phyloP scores from a whole-genome alignment of 78 protist genomes.

The Corallochytrium limacisporum region DNA sequence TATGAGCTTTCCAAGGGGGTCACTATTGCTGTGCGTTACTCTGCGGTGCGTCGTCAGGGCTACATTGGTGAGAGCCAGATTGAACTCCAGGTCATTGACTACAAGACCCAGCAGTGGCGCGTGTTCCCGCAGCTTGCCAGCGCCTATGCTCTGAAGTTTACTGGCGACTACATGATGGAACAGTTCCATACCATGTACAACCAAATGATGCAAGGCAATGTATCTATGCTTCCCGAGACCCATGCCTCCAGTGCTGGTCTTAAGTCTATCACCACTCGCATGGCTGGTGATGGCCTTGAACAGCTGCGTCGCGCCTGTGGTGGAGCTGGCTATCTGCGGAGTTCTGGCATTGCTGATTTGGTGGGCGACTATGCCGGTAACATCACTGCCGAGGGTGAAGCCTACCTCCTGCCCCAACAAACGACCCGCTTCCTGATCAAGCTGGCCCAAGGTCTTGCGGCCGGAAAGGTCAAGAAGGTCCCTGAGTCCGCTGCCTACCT shows the following conservation, averaged over 20 bases:
- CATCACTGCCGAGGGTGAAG: slow-evolving; percentile 29
- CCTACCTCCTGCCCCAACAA: slow-evolving; percentile 10
- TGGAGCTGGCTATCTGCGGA: neutral
- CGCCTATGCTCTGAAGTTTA: neutral
- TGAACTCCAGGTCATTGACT: neutral
- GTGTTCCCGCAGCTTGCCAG: neutral
- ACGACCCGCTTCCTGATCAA: slow-evolving; percentile 24
- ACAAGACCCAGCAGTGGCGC: neutral
- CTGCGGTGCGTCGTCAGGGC: neutral
- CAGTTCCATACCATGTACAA: neutral
- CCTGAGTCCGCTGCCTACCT: neutral
- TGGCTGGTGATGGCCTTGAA: neutral
- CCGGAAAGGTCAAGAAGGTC: neutral
- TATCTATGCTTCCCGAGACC: neutral
- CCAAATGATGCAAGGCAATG: neutral
- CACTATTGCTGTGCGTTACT: neutral
- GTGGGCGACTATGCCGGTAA: slow-evolving; percentile 9
- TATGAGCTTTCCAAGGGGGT: neutral
- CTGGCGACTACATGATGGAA: neutral
- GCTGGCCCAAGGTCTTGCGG: neutral
- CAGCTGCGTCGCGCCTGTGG: neutral
- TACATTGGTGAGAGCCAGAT: neutral
- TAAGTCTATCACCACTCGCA: neutral
- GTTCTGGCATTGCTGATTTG: slow-evolving; percentile 7
- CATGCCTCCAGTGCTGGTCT: neutral